phyloP scores from a whole-genome alignment of 371 early-diverging fungal species.

The Cokeromyces recurvatus region DNA sequence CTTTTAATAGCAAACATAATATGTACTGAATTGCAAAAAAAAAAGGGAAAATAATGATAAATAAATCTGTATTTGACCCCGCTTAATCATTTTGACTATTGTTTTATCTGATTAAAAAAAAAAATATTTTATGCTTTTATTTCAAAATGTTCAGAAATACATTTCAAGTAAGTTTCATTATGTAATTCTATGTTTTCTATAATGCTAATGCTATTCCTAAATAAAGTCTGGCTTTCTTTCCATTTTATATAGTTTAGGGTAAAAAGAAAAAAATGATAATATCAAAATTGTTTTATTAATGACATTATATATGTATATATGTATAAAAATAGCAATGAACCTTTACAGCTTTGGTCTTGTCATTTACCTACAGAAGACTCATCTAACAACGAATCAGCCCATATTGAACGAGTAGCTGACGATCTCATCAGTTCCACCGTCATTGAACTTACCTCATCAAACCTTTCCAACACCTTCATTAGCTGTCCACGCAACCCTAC shows the following conservation, averaged over 20 bases:
- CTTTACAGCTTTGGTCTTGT: slow-evolving; percentile 83
- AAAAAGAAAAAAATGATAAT: slow-evolving; percentile 11
- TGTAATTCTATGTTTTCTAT: background rate
- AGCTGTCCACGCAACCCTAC: slow-evolving; percentile 74
- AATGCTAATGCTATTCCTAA: background rate
- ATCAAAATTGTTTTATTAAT: no score
- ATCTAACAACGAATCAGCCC: slow-evolving; percentile 28
- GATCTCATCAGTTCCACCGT: slow-evolving; percentile 80
- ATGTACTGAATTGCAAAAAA: no score
- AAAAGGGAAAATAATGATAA: no score
- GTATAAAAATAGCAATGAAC: slow-evolving; percentile 59
- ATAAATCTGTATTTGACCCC: no score
- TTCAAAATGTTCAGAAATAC: slow-evolving; percentile 78
- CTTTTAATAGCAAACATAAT: no score
- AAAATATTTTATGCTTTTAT: no score
- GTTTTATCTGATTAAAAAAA: no score
- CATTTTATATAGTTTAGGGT: slow-evolving; percentile 86
- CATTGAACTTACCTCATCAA: slow-evolving; percentile 74
- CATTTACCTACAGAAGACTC: slow-evolving; percentile 37
- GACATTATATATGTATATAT: background rate
- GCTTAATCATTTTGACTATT: no score
- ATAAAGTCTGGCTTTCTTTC: slow-evolving; percentile 84
- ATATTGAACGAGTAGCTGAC: slow-evolving; percentile 76
- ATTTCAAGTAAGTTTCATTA: slow-evolving; percentile 55
- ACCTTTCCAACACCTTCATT: slow-evolving; percentile 83